Base-by-base conservation (phyloP, 768 basidiomycete species). In the Naganishia antarctica region DNA sequence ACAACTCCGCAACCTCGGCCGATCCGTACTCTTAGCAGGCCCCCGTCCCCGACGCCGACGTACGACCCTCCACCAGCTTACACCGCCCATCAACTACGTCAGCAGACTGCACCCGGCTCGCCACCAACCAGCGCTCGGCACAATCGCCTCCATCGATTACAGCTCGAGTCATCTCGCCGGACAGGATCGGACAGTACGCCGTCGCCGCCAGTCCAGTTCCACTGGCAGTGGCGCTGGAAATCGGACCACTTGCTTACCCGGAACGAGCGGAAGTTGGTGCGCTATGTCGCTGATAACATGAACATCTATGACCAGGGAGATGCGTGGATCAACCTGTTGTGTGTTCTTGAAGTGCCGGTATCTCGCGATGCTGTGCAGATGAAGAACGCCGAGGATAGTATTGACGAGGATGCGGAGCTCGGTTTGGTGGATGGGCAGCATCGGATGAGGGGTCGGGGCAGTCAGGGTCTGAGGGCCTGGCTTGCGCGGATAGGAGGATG, bases 141-240 rank as follows among this genome's bases (percentile, higher is more conserved):
- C 37, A 40, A 15, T 34, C 28, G 53, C 11, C n/a, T 57, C 2
- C 53, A 57, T 9, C 32, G 23, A 23, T 21, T 57, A 13, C 53
- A 57, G 15, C 32, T 23, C 3, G 34, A 37, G 34, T 37, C 15
- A 7, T 7, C 34, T 7, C 15, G 15, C 34, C 34, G 34, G 7
- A 12, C 25, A 25, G 15, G 50, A 1, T 13, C 0, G 50, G 29
- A n/a, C n/a, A n/a, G n/a, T n/a, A n/a, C n/a, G n/a, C n/a, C n/a
- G 31, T 8, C 15, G 53, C 28, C 28, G 37, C 15, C 37, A 3
- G 16, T 9, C 29, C 50, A 18, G 53, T 57, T 15, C 31, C 34
- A 34, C 34, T 57, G 53, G 53, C 37, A 41, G 15, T 57, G 53
- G 53, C 34, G 53, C 28, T 57, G 53, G 53, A 57, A 57, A n/a